phyloP scores from a whole-genome alignment of 1,139 yeast species.

The Debaryomyces sp. region DNA sequence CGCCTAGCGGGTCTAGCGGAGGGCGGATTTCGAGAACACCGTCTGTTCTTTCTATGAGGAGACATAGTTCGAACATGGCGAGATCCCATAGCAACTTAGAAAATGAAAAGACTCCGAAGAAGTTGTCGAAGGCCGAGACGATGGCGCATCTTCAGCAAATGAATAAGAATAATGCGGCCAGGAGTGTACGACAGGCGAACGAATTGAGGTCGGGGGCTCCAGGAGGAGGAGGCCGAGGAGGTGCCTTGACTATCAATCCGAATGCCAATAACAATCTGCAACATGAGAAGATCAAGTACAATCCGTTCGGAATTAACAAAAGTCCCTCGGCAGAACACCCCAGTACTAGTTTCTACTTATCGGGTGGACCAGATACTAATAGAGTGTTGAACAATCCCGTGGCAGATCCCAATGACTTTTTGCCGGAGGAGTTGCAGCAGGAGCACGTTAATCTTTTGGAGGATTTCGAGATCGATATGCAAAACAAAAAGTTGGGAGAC shows the following conservation, averaged over 20 bases:
- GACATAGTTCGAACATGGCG: conserved; percentile 24
- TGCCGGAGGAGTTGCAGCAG: conserved; percentile 59
- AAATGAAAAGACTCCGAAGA: conserved; percentile 22
- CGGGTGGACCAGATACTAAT: conserved; percentile 37
- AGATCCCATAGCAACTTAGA: conserved; percentile 1
- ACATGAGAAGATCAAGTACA: conserved; percentile 45
- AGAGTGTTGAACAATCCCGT: conserved; percentile 65
- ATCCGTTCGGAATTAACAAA: conserved; percentile 50
- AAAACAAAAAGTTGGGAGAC: conserved; percentile 58
- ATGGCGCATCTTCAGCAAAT: conserved; percentile 39
- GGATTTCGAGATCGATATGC: conserved; percentile 56
- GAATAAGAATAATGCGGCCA: conserved; percentile 34
- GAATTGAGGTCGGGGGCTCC: not conserved
- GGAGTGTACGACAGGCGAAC: conserved; percentile 15
- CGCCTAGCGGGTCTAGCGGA: conserved; percentile 8
- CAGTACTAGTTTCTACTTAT: conserved; percentile 43
- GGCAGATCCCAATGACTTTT: conserved; percentile 64
- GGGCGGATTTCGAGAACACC: conserved; percentile 24
- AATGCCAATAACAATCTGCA: conserved; percentile 9
- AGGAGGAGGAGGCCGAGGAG: conserved; percentile 9
- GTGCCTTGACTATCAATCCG: not conserved
- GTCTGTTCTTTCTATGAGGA: conserved; percentile 30
- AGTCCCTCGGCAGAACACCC: conserved; percentile 37
- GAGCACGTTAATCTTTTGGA: conserved; percentile 56
- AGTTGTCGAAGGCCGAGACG: conserved; percentile 42